Percentiles rank a stretch among this genome's conserved stretches.
Conservation (phyloP, 495 filamentous ascomycete species). For the Hypoxylon subgilvum region DNA sequence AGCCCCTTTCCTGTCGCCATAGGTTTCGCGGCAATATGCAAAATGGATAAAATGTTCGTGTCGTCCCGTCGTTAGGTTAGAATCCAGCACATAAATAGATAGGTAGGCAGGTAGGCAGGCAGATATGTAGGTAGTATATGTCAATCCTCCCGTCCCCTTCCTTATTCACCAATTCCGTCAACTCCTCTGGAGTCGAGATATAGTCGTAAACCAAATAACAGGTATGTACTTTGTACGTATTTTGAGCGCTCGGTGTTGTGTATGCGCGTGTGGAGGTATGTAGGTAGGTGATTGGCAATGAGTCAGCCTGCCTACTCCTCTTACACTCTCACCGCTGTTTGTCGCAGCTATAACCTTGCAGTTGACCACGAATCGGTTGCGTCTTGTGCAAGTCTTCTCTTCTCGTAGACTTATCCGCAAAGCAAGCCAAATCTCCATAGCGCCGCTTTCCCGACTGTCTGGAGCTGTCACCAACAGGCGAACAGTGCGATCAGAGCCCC, state of each 20-base stretch:
- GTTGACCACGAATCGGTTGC: background rate
- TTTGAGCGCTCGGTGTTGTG: too few relatives aligned
- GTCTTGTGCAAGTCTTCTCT: background rate
- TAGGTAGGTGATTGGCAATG: background rate
- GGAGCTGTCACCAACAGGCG: background rate
- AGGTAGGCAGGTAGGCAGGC: too few relatives aligned
- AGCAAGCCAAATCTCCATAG: background rate
- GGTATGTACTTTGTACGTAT: too few relatives aligned
- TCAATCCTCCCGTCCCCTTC: too few relatives aligned
- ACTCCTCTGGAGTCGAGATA: constrained; percentile 9
- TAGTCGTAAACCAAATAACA: constrained; percentile 1
- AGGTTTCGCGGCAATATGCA: background rate
- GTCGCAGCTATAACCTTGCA: background rate
- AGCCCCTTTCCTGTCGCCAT: background rate
- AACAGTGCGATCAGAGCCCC: background rate
- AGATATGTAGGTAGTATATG: constrained; percentile 3
- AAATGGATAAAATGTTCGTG: constrained; percentile 11
- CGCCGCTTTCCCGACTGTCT: background rate
- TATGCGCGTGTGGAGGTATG: too few relatives aligned
- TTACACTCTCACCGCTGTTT: background rate
- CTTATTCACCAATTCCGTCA: background rate
- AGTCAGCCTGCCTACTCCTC: background rate
- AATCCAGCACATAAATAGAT: background rate
- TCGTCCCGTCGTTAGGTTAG: constrained; percentile 32
- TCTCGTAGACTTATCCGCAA: constrained; percentile 7